Conservation (phyloP, 106 monocot species). For the Chionographis japonica region DNA sequence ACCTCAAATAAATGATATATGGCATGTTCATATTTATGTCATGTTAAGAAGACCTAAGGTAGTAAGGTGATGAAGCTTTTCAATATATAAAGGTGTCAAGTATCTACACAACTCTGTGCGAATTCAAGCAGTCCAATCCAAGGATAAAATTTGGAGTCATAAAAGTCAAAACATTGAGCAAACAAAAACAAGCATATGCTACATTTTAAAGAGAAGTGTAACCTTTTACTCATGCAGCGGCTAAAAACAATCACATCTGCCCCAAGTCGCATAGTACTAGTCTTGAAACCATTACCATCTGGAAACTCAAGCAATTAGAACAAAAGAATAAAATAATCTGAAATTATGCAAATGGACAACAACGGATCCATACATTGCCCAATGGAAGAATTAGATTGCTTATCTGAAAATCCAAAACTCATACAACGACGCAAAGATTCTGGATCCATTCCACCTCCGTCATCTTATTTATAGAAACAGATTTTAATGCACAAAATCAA, state of each 20-base stretch:
- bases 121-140: too few relatives aligned
- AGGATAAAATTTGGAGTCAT: too few relatives aligned
- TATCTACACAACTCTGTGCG: too few relatives aligned
- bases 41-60: too few relatives aligned
- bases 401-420: constrained; percentile 97
- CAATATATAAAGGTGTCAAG: too few relatives aligned
- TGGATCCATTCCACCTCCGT: constrained; percentile 95
- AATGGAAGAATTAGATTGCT: constrained; percentile 59
- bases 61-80: too few relatives aligned
- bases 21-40: too few relatives aligned
- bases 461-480: constrained; percentile 37
- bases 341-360: constrained; percentile 1
- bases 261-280: constrained; percentile 95
- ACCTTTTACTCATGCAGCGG: constrained; percentile 48
- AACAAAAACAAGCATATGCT: too few relatives aligned
- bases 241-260: constrained; percentile 85
- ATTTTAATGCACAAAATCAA: too few relatives aligned
- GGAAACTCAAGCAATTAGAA: constrained; percentile 10
- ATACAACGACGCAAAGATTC: constrained; percentile 71
- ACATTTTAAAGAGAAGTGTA: background rate
- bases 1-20: too few relatives aligned
- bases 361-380: constrained; percentile 67
- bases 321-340: constrained; percentile 1
- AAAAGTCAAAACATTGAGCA: too few relatives aligned
- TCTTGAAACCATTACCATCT: constrained; percentile 99